phyloP scores from a whole-genome alignment of 164 flowering plant species.

The grape (Vitis vinifera) region ASM3070453v1 NC_081812.1:18614001-18614500 shows the following conservation, averaged over 20 bases:
- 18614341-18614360: background rate
- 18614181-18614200: constrained; percentile 55
- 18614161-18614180: constrained; percentile 45
- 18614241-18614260: constrained; percentile 59
- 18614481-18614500: no score
- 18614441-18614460: background rate
- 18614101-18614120: no score
- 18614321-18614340: background rate
- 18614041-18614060: no score
- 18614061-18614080: no score
- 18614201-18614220: constrained; percentile 60
- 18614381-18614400: background rate
- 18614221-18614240: constrained; percentile 57
- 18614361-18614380: background rate
- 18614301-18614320: background rate
- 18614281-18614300: constrained; percentile 1
- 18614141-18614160: constrained; percentile 43
- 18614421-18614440: background rate
- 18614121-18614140: background rate
- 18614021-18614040: no score
- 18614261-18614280: constrained; percentile 71
- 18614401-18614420: background rate
- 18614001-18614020: no score
- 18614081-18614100: no score
- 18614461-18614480: no score